Evolutionary conservation across 2,329 filamentous ascomycete species (phyloP), one percentile per base, ranked within the genome.

Genomic region (Teratosphaeria pseudoeucalypti): DNA sequence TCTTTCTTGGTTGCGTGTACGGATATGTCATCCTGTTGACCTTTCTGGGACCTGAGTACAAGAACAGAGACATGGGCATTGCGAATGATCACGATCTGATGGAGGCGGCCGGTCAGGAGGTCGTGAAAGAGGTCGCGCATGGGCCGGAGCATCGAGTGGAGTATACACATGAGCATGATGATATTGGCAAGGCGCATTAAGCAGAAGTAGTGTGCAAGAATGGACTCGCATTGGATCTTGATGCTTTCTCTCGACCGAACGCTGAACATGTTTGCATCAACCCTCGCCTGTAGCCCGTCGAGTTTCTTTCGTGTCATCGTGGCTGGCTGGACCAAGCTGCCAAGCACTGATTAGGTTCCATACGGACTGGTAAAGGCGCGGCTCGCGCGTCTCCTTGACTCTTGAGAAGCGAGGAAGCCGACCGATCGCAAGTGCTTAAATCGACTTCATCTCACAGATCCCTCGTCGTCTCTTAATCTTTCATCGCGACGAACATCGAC

Each of bases 1-100:
- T 94, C 95, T 95, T 96, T 75, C 91, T 96, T 88, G 91, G 81
- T 0, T 90, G 87, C 65, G 90, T 95, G 1, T 95, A 78, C 66
- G 81, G 75, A 1, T 86, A 85, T 69, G 76, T 80, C 5, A 83
- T 86, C 61, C 9, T 85, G 2, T 70, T 90, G 58, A 86, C 85
- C 0, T 72, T 89, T 10, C 52, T 89, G 2, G 87, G 87, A 5
- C 79, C 79, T 0, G 79, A 82, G 69, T 70, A 77, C 72, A 71
- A 77, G 62, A 69, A 70, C 23, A 52, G 68, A 3, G 49, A 60
- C 5, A 67, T 71, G 65, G 61, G 61, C 49, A 63, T 68, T 19
- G 61, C 59, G 19, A 58, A 70, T 39, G 70, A 72, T 37, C 39
- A 64, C 5, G 70, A 72, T 54, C 57, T 70, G 52, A 56, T 64